phyloP scores from a whole-genome alignment of 2,329 filamentous ascomycete genomes.

The Claviceps digitariae region DNA sequence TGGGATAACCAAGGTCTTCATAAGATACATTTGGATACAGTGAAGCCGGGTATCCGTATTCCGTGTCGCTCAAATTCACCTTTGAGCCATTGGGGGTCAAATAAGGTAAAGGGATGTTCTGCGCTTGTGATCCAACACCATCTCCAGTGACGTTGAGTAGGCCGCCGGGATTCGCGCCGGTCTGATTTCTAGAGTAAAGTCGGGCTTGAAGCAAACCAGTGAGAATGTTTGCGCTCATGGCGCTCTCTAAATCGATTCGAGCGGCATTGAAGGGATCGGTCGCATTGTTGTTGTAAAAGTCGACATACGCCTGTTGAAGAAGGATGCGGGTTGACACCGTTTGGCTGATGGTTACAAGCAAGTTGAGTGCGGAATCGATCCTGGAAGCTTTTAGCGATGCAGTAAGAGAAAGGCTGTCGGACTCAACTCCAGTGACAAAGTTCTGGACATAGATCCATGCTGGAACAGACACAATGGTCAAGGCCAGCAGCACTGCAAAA shows the following conservation, averaged over 20 bases:
- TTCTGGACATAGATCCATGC: conserved; percentile 48
- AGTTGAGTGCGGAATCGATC: conserved; percentile 62
- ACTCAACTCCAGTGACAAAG: conserved; percentile 38
- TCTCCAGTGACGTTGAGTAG: conserved; percentile 51
- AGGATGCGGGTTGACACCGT: conserved; percentile 57
- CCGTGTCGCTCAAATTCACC: conserved; percentile 46
- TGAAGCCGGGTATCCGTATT: conserved; percentile 53
- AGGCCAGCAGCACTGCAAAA: conserved; percentile 56
- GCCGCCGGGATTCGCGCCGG: conserved; percentile 33
- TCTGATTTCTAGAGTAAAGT: conserved; percentile 57
- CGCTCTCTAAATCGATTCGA: conserved; percentile 52
- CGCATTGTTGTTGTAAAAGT: conserved; percentile 42
- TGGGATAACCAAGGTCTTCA: conserved; percentile 27
- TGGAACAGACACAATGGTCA: conserved; percentile 69
- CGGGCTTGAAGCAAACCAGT: conserved; percentile 53
- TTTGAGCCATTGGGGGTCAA: conserved; percentile 39
- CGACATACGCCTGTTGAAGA: conserved; percentile 37
- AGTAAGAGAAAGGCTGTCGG: conserved; percentile 56
- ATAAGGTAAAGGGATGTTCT: conserved; percentile 48
- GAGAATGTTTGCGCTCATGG: conserved; percentile 47
- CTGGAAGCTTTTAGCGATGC: conserved; percentile 79
- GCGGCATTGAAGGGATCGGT: conserved; percentile 47
- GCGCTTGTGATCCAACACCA: conserved; percentile 20
- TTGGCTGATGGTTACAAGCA: conserved; percentile 62
- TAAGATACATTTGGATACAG: conserved; percentile 75